These are phyloP conservation scores for Monotropa hypopitys DNA, from an alignment of 179 eudicot species.

Conservation along the genomic window DNA sequence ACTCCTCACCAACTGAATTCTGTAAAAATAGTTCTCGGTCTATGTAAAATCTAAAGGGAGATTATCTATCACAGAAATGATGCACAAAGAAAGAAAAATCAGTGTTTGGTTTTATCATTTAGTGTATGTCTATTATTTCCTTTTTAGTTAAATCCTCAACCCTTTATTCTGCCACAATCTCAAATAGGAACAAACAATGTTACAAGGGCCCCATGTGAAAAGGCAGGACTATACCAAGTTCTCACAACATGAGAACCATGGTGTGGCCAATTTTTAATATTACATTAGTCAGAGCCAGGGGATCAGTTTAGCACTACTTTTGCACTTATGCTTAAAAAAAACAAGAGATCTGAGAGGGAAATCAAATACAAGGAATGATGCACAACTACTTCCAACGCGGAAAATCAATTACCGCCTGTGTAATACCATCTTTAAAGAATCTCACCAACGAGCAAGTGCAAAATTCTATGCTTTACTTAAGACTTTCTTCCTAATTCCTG, in stretches of 20 bases:
- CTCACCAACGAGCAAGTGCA: not conserved
- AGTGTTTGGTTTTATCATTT: too few relatives aligned
- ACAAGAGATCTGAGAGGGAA: not conserved
- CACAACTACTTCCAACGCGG: not conserved
- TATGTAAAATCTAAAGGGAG: not conserved
- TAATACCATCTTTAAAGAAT: not conserved
- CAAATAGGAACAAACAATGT: not conserved
- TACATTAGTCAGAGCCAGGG: not conserved
- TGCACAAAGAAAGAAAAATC: not conserved
- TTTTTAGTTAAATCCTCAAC: not conserved
- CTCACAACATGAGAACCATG: not conserved
- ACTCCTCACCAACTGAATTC: conserved; percentile 85
- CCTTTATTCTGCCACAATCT: not conserved
- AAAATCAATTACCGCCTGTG: not conserved
- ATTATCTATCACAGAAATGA: not conserved
- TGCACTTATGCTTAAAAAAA: not conserved
- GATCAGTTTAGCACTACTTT: not conserved
- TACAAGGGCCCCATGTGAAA: not conserved
- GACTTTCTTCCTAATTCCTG: not conserved
- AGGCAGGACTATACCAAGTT: not conserved
- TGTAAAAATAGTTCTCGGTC: conserved; percentile 16
- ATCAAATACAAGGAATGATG: not conserved
- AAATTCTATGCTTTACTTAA: not conserved
- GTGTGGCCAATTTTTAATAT: not conserved
- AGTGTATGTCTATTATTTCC: not conserved